A percentile compares a stretch with the other conserved stretches of the same genome.
phyloP scores from a whole-genome alignment of 2,329 filamentous ascomycete species.

The Trichoderma sp. region DNA sequence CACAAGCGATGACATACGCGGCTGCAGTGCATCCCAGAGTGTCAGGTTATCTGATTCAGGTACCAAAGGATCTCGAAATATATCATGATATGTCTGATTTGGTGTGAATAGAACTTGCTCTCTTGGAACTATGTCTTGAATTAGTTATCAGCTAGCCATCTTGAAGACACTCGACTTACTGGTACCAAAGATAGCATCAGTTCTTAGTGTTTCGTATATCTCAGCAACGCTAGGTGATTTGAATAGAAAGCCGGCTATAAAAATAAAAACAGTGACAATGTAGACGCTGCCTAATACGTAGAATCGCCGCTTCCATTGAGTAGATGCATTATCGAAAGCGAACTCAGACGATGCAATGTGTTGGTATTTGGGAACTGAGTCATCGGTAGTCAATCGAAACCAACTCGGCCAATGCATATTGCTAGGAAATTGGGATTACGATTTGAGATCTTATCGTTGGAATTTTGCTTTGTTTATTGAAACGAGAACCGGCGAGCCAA shows the following conservation, averaged over 20 bases:
- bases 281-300: background rate
- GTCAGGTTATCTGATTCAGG: background rate
- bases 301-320: background rate
- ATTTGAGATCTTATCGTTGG: background rate
- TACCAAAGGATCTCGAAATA: background rate
- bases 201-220: background rate
- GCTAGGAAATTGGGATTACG: background rate
- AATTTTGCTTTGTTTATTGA: background rate
- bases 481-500: background rate
- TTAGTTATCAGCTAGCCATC: background rate
- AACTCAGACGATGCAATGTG: background rate
- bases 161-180: background rate
- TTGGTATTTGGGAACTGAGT: background rate
- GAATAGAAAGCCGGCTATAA: background rate
- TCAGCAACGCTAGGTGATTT: background rate
- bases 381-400: background rate
- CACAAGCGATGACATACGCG: background rate
- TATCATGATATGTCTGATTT: background rate
- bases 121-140: background rate
- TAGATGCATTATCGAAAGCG: background rate
- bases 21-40: background rate
- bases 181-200: background rate
- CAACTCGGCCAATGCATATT: background rate
- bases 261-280: background rate
- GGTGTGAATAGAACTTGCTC: background rate